A percentile compares a stretch with the other conserved stretches of the same genome.
These are phyloP conservation scores for Entophlyctis luteolus DNA, from an alignment of 192 early-diverging fungal genomes.

Conservation along the genomic window DNA sequence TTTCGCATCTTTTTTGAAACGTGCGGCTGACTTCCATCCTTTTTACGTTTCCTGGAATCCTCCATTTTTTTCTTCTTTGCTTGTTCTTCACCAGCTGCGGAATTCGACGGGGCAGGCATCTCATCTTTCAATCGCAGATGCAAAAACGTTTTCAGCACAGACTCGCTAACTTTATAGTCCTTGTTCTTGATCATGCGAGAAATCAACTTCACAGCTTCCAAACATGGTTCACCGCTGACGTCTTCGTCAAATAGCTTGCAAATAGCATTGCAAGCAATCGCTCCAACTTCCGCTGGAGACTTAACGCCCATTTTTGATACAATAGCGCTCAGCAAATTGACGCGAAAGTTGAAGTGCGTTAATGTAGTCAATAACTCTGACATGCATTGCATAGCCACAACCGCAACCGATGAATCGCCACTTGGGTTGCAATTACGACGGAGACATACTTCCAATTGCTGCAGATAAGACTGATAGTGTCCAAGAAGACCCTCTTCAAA, in stretches of 20 bases:
- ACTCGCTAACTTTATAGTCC: slow-evolving; percentile 60
- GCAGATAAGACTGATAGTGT: slow-evolving; percentile 82
- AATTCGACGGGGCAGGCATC: slow-evolving; percentile 47
- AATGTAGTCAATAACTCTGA: slow-evolving; percentile 73
- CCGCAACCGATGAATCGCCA: slow-evolving; percentile 23
- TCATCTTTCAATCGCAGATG: slow-evolving; percentile 82
- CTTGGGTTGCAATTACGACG: slow-evolving; percentile 3
- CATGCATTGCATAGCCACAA: slow-evolving; percentile 75
- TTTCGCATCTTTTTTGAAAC: slow-evolving; percentile 61
- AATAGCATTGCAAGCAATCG: slow-evolving; percentile 72
- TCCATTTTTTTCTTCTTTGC: slow-evolving; percentile 34
- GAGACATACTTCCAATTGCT: slow-evolving; percentile 59
- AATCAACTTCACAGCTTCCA: slow-evolving; percentile 83
- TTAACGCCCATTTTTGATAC: slow-evolving; percentile 68
- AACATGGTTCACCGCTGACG: slow-evolving; percentile 76
- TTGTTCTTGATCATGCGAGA: slow-evolving; percentile 80
- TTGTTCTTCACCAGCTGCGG: slow-evolving; percentile 3
- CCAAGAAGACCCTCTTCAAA: slow-evolving; percentile 78
- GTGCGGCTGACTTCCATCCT: slow-evolving; percentile 48
- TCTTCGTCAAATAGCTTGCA: slow-evolving; percentile 78
- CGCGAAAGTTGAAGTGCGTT: slow-evolving; percentile 94
- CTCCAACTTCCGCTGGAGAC: slow-evolving; percentile 61
- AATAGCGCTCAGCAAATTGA: slow-evolving; percentile 81
- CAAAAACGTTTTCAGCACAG: slow-evolving; percentile 72
- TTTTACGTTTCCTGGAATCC: slow-evolving; percentile 35